Base-by-base conservation (phyloP, 1,284 basidiomycete species). In the Trichosporon sp. region DNA sequence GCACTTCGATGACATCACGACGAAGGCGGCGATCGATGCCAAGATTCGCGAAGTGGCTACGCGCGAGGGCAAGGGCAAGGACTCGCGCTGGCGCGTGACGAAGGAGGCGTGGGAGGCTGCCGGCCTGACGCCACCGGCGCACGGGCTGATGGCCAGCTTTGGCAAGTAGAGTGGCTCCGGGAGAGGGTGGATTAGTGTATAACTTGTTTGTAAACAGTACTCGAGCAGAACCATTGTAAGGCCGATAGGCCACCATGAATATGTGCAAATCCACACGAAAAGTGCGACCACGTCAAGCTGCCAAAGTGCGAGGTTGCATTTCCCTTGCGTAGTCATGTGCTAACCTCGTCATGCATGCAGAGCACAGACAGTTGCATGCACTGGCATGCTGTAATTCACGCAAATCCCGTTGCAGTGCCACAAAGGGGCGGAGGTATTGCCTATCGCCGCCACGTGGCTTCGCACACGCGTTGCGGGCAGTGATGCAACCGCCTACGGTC, bases 1-100 rank as follows among this genome's bases (percentile, higher is more conserved):
- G 1, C 73, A 75, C 11, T 83, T 83, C 67, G 70, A 71, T 21
- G 77, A 76, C 18, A 74, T 81, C 13, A 72, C 80, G 12, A 76
- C 80, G n/a, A 83, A 83, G 65, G 77, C 73, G n/a, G 80, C 80
- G 3, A 82, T 83, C 47, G 81, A 81, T 68, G 73, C 73, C 23
- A 82, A 81, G 71, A 64, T 83, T 27, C 77, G 76, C 32, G 80
- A 82, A 62, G 80, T 81, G 2, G 81, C 82, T 0, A 70, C 74
- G 1, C 75, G 77, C 29, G 75, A 78, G 62, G 78, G 77, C 11
- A 80, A 78, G 70, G 71, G 70, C 31, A 79, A 79, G 69, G 80
- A 79, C 34, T 51, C 64, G 32, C 68, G 67, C 56, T 83, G 81
- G 82, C 76, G 68, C 12, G 79, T 83, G 25, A 78, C 76, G 58